These are phyloP conservation scores for Cytospora leucostoma DNA, from an alignment of 2,329 filamentous ascomycete species.

Conservation along the genomic window DNA sequence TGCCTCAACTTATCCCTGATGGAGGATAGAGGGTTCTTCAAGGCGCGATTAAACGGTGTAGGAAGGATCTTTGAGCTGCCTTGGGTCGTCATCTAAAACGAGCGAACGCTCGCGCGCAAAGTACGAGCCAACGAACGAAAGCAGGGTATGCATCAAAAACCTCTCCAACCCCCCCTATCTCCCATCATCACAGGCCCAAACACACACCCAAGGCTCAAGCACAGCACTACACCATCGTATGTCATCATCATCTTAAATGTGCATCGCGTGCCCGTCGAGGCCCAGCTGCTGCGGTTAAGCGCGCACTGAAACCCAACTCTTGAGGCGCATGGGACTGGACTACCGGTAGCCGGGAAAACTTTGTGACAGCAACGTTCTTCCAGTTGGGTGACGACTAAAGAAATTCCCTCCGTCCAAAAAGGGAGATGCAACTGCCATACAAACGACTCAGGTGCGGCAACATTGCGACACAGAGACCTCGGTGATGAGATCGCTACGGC, in stretches of 20 bases:
- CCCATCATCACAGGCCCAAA: conserved; percentile 1
- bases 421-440: conserved; percentile 14
- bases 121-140: conserved; percentile 9
- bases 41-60: conserved; percentile 25
- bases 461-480: conserved; percentile 17
- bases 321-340: conserved; percentile 14
- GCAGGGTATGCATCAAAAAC: conserved; percentile 29
- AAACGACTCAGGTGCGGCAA: conserved; percentile 20
- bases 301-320: conserved; percentile 11
- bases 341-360: not conserved
- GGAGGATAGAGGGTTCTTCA: conserved; percentile 26
- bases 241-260: conserved; percentile 25
- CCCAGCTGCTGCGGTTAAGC: conserved; percentile 19
- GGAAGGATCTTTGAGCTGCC: conserved; percentile 24
- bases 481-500: conserved; percentile 3
- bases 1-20: conserved; percentile 26
- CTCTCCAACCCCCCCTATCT: conserved; percentile 18
- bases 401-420: conserved; percentile 16
- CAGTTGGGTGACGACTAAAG: conserved; percentile 21
- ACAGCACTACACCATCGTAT: conserved; percentile 25
- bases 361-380: conserved; percentile 20
- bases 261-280: conserved; percentile 19
- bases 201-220: conserved; percentile 8
- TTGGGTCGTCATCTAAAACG: conserved; percentile 8
- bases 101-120: conserved; percentile 4